Evolutionary conservation across 2,329 filamentous ascomycete species (phyloP), one percentile per base, ranked within the genome.

Genomic region (Knoxdaviesia capensis): DNA sequence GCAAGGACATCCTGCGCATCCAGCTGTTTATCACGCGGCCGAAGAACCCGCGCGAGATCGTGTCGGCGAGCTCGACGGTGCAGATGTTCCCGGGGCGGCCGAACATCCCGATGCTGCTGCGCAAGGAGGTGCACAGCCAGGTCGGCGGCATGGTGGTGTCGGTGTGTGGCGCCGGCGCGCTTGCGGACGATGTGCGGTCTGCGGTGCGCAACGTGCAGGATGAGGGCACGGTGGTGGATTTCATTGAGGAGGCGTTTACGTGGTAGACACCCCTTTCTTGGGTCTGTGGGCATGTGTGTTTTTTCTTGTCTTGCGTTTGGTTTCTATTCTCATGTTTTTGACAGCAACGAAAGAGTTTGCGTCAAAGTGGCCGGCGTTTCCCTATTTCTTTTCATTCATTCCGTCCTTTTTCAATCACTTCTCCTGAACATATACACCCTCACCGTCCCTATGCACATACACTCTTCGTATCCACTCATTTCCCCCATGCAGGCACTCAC

Each of bases 61-160:
- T 77, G 50, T 84, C 76, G 39, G 76, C 79, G 4, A 84, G 77
- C 43, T 68, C 71, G 3, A 88, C 80, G 5, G 86, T 96, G 43
- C 83, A 87, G 59, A 90, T 96, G 80, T 85, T 84, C 57, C 81
- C 86, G 1, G 88, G 90, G 3, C 76, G 87, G 48, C 88, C 88
- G 7, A 85, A 93, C 53, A 72, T 93, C 38, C 69, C 76, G 20
- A 74, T 80, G 0, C 62, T 96, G n/a, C 63, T 96, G 39, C 69
- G 76, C 48, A 80, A 81, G 59, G 88, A 94, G 62, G 79, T 87
- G 11, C 70, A 77, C 52, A 74, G 81, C 51, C 83, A 90, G 56
- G 65, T 84, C 42, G 90, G 90, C 6, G 85, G 87, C 40, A 92
- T 94, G 75, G 82, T 75, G 28, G 85, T 96, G 38, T 80, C 77